These are phyloP conservation scores for Rhizoctonia solani DNA, from an alignment of 1,284 basidiomycete species.

Conservation along the genomic window DNA sequence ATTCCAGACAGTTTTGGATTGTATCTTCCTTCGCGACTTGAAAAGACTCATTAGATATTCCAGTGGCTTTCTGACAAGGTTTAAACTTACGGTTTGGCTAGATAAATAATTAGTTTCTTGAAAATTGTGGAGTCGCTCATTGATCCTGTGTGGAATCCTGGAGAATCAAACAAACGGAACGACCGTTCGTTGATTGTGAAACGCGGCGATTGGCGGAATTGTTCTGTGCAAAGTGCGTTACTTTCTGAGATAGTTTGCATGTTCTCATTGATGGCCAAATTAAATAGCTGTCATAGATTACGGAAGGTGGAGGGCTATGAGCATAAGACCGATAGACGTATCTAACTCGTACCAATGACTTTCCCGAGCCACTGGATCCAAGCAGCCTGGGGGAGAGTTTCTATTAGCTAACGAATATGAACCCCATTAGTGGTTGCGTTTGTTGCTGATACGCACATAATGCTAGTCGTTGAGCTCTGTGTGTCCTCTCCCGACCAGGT, in stretches of 20 bases:
- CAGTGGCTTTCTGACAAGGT: not conserved
- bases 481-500: too few species aligned
- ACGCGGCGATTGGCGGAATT: not conserved
- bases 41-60: not conserved
- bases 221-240: not conserved
- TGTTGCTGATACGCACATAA: too few species aligned
- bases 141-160: not conserved
- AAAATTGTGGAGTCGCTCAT: not conserved
- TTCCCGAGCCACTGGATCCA: constrained; percentile 16
- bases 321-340: not conserved
- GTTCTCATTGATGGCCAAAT: constrained; percentile 3
- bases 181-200: not conserved
- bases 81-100: not conserved
- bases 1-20: not conserved
- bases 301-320: too few species aligned
- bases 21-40: too few species aligned
- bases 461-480: too few species aligned
- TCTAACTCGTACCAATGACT: constrained; percentile 1
- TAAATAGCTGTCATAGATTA: constrained; percentile 10
- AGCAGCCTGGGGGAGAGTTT: not conserved
- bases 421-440: too few species aligned
- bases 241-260: not conserved
- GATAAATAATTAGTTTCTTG: not conserved
- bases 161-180: constrained; percentile 5
- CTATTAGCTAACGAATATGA: not conserved